phyloP scores from a whole-genome alignment of 75 land plant species.

The Pinus taeda region DNA sequence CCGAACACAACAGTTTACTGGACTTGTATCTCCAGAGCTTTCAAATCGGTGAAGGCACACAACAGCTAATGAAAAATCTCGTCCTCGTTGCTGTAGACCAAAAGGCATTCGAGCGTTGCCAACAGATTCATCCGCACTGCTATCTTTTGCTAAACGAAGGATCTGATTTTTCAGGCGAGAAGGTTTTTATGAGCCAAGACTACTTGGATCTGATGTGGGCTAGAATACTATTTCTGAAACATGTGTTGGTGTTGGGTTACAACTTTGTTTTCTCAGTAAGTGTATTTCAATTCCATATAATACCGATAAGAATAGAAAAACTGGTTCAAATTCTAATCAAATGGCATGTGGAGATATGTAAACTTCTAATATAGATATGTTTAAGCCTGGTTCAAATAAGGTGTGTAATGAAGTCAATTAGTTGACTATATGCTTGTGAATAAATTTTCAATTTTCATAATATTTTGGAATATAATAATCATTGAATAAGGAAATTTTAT shows the following conservation, averaged over 20 bases:
- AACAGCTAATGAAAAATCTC: slow-evolving; percentile 31
- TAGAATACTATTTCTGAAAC: slow-evolving; percentile 51
- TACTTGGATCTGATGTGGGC: slow-evolving; percentile 91
- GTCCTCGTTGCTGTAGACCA: slow-evolving; percentile 64
- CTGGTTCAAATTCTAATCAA: too few relatives aligned
- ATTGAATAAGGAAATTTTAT: too few relatives aligned
- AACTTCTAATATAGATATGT: too few relatives aligned
- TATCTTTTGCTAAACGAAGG: slow-evolving; percentile 36
- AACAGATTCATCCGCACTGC: slow-evolving; percentile 39
- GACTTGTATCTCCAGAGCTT: slow-evolving; percentile 36
- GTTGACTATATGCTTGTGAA: too few relatives aligned
- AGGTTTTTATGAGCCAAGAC: slow-evolving; percentile 44
- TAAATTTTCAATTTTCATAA: too few relatives aligned
- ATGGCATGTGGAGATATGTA: too few relatives aligned
- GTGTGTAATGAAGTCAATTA: too few relatives aligned
- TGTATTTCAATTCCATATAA: too few relatives aligned
- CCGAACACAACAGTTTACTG: background rate
- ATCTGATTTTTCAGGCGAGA: slow-evolving; percentile 32
- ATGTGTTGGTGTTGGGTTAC: slow-evolving; percentile 61
- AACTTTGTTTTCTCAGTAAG: slow-evolving; percentile 38
- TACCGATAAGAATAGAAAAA: too few relatives aligned
- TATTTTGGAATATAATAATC: too few relatives aligned
- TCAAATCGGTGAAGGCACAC: slow-evolving; percentile 22
- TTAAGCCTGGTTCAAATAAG: too few relatives aligned
- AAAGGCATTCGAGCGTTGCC: slow-evolving; percentile 62